These are phyloP conservation scores for Berkeleyomyces rouxiae DNA, from an alignment of 2,329 filamentous ascomycete species.

Conservation along the genomic window DNA sequence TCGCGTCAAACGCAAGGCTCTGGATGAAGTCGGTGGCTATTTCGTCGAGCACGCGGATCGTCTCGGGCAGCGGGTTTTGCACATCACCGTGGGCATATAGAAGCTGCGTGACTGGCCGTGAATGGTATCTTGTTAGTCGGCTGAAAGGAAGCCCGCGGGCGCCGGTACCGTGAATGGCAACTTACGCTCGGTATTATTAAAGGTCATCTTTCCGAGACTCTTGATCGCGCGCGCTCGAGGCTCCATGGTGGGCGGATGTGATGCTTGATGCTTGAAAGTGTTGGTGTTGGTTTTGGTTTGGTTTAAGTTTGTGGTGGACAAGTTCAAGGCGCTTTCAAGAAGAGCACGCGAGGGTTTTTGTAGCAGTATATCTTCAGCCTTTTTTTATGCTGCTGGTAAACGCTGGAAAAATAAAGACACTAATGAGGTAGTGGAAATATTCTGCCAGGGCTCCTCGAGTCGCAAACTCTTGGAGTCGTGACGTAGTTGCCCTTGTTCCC, in stretches of 20 bases:
- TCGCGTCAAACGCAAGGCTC: constrained; percentile 79
- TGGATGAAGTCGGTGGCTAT: constrained; percentile 95
- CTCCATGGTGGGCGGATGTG: constrained; percentile 40
- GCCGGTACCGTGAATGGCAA: constrained; percentile 13
- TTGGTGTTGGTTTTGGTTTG: background rate
- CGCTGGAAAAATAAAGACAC: background rate
- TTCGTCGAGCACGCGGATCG: constrained; percentile 77
- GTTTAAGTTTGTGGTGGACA: too few relatives aligned
- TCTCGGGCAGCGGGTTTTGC: constrained; percentile 61
- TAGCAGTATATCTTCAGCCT: too few relatives aligned
- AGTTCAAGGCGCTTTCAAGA: background rate
- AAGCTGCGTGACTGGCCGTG: constrained; percentile 45
- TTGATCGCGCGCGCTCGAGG: constrained; percentile 61
- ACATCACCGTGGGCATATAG: constrained; percentile 72
- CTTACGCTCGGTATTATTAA: constrained; percentile 54
- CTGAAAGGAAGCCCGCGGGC: background rate
- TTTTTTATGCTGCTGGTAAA: background rate
- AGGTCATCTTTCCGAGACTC: constrained; percentile 73
- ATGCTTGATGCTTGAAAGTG: background rate
- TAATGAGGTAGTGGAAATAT: background rate
- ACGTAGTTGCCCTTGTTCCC: constrained; percentile 2
- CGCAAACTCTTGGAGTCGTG: background rate
- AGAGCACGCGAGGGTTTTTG: background rate
- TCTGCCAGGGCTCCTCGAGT: background rate
- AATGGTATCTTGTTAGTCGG: constrained; percentile 2